A percentile compares a stretch with the other conserved stretches of the same genome.
Evolutionary conservation across 2,329 filamentous ascomycete genomes (phyloP).

Genomic region (Drechslera avenae): DNA sequence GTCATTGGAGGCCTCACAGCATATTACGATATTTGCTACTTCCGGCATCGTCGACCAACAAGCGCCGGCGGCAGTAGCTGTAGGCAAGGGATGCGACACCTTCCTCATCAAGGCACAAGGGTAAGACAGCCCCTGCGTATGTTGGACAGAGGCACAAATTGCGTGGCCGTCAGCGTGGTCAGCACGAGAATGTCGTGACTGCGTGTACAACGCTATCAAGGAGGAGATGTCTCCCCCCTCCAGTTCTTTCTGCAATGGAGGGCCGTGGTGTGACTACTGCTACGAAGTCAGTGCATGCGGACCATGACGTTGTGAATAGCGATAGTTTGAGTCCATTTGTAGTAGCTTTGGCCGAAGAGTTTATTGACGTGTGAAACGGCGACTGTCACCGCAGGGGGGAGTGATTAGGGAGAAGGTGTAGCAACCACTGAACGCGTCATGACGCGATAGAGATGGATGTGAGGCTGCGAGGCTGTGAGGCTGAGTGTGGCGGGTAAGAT

Average conservation of each 20-base stretch:
- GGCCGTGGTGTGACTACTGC: not conserved
- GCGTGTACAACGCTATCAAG: conserved; percentile 5
- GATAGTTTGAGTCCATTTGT: not conserved
- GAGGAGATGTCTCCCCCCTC: not conserved
- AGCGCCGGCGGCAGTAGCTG: too few relatives aligned
- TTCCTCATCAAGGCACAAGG: conserved; percentile 1
- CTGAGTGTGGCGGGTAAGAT: not conserved
- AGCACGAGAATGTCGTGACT: conserved; percentile 5
- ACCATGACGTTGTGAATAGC: not conserved
- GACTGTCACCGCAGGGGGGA: conserved; percentile 1
- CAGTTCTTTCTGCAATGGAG: not conserved
- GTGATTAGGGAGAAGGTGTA: not conserved
- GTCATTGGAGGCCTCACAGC: too few relatives aligned
- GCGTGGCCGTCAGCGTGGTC: conserved; percentile 2
- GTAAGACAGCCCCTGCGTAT: conserved; percentile 6
- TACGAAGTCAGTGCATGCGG: conserved; percentile 1
- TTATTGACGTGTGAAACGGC: conserved; percentile 18
- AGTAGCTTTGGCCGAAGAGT: conserved; percentile 5
- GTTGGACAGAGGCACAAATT: not conserved
- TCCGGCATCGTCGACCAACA: too few relatives aligned
- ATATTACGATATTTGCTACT: too few relatives aligned
- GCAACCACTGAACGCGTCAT: too few relatives aligned
- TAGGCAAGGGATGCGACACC: not conserved
- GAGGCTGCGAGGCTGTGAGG: not conserved
- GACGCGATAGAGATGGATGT: not conserved